Conservation (phyloP, 2,329 filamentous ascomycete genomes). For the Paecilomyces dactylethromorphus region DNA sequence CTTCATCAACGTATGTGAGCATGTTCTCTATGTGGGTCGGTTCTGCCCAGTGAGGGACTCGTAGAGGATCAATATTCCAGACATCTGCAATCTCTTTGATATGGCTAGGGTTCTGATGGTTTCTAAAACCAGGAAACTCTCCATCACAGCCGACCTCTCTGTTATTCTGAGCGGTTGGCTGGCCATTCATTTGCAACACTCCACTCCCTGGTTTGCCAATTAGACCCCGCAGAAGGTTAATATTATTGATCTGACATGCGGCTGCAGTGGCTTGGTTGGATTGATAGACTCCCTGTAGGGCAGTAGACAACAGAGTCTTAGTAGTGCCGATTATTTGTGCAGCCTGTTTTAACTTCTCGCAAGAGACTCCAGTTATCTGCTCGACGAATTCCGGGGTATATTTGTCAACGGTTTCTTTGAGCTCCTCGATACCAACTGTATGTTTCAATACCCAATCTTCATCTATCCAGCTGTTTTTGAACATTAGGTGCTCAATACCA, state of each 20-base stretch:
- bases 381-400: constrained; percentile 28
- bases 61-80: constrained; percentile 29
- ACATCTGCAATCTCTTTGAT: constrained; percentile 30
- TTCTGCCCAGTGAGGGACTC: constrained; percentile 33
- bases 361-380: constrained; percentile 29
- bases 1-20: constrained; percentile 27
- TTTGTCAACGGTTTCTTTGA: constrained; percentile 19
- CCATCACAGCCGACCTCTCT: constrained; percentile 34
- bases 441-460: constrained; percentile 22
- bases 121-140: constrained; percentile 33
- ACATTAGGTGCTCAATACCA: constrained; percentile 18
- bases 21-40: constrained; percentile 33
- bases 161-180: constrained; percentile 36
- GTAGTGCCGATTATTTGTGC: constrained; percentile 27
- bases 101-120: constrained; percentile 27
- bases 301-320: constrained; percentile 27
- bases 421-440: constrained; percentile 19
- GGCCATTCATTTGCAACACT: constrained; percentile 35
- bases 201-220: constrained; percentile 31
- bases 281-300: constrained; percentile 35
- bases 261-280: constrained; percentile 35
- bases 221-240: constrained; percentile 30
- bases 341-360: constrained; percentile 20
- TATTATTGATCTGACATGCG: constrained; percentile 37
- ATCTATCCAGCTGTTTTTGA: constrained; percentile 30